Evolutionary conservation across 2,329 filamentous ascomycete species (phyloP).

Genomic region (Plectosphaerella plurivora): DNA sequence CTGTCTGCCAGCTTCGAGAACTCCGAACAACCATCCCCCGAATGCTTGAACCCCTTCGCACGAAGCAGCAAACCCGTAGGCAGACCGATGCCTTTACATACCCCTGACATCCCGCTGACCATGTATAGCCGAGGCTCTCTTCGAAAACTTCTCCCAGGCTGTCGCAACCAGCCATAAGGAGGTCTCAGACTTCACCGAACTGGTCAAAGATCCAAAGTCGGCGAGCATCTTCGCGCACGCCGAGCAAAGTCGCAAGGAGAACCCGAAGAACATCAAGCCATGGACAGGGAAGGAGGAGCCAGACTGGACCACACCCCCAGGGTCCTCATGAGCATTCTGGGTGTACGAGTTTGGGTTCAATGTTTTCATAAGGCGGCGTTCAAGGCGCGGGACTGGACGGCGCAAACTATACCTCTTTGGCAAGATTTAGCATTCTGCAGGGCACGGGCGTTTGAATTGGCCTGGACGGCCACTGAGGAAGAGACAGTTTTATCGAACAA

Average conservation of each 20-base stretch:
- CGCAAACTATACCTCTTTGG: background rate
- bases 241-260: slow-evolving; percentile 46
- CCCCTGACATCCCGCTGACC: background rate
- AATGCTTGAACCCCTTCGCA: slow-evolving; percentile 46
- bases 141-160: slow-evolving; percentile 41
- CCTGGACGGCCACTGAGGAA: too few relatives aligned
- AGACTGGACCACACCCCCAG: slow-evolving; percentile 37
- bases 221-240: slow-evolving; percentile 48
- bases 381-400: background rate
- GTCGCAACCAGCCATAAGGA: slow-evolving; percentile 43
- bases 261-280: slow-evolving; percentile 52
- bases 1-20: slow-evolving; percentile 32
- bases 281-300: slow-evolving; percentile 58
- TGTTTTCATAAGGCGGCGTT: background rate
- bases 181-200: slow-evolving; percentile 44
- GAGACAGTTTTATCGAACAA: too few relatives aligned
- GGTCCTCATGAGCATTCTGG: background rate
- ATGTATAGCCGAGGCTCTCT: slow-evolving; percentile 43
- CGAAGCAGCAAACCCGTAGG: slow-evolving; percentile 48
- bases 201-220: slow-evolving; percentile 41
- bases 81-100: background rate
- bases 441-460: too few relatives aligned
- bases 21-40: slow-evolving; percentile 45
- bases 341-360: background rate
- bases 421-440: background rate